A percentile compares a stretch with the other conserved stretches of the same genome.
Conservation (phyloP, 2,329 filamentous ascomycete species). For the Raffaelea arxii region DNA sequence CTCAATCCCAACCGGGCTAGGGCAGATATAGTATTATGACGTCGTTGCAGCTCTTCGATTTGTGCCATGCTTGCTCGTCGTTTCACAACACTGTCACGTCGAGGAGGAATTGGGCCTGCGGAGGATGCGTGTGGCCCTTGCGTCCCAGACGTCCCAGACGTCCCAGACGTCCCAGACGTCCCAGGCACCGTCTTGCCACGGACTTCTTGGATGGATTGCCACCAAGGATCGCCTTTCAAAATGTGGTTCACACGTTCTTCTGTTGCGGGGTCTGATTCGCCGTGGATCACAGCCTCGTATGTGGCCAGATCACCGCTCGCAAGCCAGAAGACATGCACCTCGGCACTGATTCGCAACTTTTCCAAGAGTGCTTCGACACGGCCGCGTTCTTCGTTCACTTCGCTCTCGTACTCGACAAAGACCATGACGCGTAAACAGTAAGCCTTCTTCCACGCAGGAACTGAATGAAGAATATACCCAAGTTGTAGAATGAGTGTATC, state of each 20-base stretch:
- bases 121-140: no score
- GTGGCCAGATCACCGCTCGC: conserved; percentile 61
- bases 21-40: conserved; percentile 39
- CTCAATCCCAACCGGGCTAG: conserved; percentile 51
- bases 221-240: conserved; percentile 68
- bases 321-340: conserved; percentile 73
- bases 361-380: conserved; percentile 66
- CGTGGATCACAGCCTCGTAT: conserved; percentile 74
- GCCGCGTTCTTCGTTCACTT: conserved; percentile 68
- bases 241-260: conserved; percentile 54
- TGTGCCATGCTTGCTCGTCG: conserved; percentile 44
- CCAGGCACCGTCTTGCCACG: conserved; percentile 24
- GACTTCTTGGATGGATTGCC: conserved; percentile 59
- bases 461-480: conserved; percentile 74
- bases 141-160: no score
- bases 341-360: conserved; percentile 71
- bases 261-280: conserved; percentile 44
- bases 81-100: conserved; percentile 4
- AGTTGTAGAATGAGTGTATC: conserved; percentile 75
- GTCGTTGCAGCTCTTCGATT: conserved; percentile 51
- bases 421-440: conserved; percentile 70
- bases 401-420: conserved; percentile 81
- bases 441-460: conserved; percentile 66
- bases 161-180: no score
- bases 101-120: no score